phyloP scores from a whole-genome alignment of 129 eudicot genomes.

The Solidago caesia region DNA sequence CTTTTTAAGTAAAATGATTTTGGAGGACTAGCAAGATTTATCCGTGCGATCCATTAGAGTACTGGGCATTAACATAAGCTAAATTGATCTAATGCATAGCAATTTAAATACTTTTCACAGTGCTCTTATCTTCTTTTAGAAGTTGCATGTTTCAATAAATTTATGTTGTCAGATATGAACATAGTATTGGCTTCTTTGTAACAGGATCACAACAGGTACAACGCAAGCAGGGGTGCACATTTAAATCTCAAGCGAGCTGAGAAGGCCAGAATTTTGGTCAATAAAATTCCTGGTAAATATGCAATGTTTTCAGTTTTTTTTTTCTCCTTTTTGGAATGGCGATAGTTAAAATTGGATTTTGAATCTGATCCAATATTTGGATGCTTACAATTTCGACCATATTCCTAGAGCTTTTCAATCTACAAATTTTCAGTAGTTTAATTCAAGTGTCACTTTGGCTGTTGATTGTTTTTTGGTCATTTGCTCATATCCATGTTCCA shows the following conservation, averaged over 20 bases:
- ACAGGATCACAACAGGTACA: slow-evolving; percentile 96
- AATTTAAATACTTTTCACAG: slow-evolving; percentile 3
- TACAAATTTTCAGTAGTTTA: neutral
- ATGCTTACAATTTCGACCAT: neutral
- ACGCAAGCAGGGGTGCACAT: slow-evolving; percentile 97
- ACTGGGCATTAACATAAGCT: too few species aligned
- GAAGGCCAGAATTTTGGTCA: slow-evolving; percentile 82
- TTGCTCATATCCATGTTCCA: neutral
- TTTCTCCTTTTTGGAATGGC: neutral
- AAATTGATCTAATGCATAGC: neutral
- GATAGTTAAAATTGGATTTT: neutral
- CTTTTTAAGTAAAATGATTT: too few species aligned
- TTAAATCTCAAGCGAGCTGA: slow-evolving; percentile 95
- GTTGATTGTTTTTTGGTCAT: neutral
- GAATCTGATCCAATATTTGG: neutral
- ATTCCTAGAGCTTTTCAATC: neutral
- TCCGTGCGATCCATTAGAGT: too few species aligned
- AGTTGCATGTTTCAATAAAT: slow-evolving; percentile 3
- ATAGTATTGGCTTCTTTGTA: slow-evolving; percentile 23
- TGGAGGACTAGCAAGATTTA: too few species aligned
- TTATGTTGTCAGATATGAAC: slow-evolving; percentile 10
- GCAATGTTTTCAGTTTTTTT: neutral
- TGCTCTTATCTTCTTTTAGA: slow-evolving; percentile 5
- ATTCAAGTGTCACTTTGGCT: too few species aligned
- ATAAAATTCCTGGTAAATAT: slow-evolving; percentile 83